Evolutionary conservation across 805 yeast species (phyloP).

Genomic region (Metschnikowia lochheadii): DNA sequence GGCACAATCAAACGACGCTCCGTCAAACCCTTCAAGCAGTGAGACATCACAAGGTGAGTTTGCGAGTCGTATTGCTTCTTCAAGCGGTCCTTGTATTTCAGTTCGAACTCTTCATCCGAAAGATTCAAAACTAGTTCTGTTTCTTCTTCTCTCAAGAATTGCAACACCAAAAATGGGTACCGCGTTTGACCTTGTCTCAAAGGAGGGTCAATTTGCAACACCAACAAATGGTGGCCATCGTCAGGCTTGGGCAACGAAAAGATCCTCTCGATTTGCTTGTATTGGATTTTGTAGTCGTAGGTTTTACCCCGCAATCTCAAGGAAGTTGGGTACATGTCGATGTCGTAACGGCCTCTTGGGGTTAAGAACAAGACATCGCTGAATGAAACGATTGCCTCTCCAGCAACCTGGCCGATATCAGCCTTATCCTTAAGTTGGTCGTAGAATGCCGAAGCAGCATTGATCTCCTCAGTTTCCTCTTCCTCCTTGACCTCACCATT

Average conservation of each 20-base stretch:
- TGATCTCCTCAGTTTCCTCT: conserved; percentile 44
- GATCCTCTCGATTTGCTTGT: conserved; percentile 82
- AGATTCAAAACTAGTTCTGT: conserved; percentile 85
- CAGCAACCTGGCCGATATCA: conserved; percentile 89
- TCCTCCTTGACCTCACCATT: conserved; percentile 30
- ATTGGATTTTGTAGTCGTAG: conserved; percentile 92
- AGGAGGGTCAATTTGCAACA: conserved; percentile 94
- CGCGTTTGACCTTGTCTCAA: conserved; percentile 97
- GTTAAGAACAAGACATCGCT: conserved; percentile 88
- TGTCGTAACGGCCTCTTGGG: conserved; percentile 97
- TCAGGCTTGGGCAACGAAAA: conserved; percentile 93
- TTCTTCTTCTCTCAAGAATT: conserved; percentile 86
- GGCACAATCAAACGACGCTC: conserved; percentile 83
- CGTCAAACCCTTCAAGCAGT: conserved; percentile 84
- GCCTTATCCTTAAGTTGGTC: conserved; percentile 91
- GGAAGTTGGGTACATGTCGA: conserved; percentile 84
- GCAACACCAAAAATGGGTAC: conserved; percentile 87
- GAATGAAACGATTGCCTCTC: conserved; percentile 92
- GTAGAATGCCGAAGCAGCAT: conserved; percentile 81
- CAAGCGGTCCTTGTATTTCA: conserved; percentile 69
- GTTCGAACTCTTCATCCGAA: conserved; percentile 74
- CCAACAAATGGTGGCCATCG: conserved; percentile 81
- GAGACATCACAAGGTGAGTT: conserved; percentile 82
- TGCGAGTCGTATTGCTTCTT: conserved; percentile 75
- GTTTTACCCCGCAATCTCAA: conserved; percentile 95